Conservation (phyloP, 345 rosid genomes). For the Salix koriyanagi region DNA sequence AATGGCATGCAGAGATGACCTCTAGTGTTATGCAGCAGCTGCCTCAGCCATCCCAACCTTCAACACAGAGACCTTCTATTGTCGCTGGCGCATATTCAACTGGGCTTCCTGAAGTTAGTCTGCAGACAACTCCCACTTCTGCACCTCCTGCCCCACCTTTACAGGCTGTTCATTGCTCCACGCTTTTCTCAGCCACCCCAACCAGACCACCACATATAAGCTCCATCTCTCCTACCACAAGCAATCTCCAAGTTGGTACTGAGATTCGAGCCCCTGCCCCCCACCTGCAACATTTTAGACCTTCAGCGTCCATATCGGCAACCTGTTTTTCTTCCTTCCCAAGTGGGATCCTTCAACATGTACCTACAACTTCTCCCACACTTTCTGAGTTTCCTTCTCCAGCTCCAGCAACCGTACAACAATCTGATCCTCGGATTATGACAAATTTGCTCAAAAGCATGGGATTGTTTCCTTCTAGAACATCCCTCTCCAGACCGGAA, state of each 20-base stretch:
- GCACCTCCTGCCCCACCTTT: constrained; percentile 15
- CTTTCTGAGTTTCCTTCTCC: constrained; percentile 11
- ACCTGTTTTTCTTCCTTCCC: constrained; percentile 18
- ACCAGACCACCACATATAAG: constrained; percentile 34
- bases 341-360: constrained; percentile 11
- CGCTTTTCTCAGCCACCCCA: constrained; percentile 15
- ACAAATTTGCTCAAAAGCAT: constrained; percentile 4
- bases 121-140: not conserved
- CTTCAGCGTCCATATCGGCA: constrained; percentile 19
- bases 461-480: constrained; percentile 1
- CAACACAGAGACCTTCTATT: constrained; percentile 13
- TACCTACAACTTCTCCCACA: constrained; percentile 6
- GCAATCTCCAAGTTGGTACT: constrained; percentile 29
- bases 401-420: constrained; percentile 10
- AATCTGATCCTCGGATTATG: constrained; percentile 7
- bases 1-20: constrained; percentile 30
- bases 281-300: constrained; percentile 45
- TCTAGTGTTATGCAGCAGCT: constrained; percentile 35
- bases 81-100: constrained; percentile 16
- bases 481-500: constrained; percentile 19
- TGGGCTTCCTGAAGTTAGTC: constrained; percentile 7
- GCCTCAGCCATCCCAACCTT: constrained; percentile 28
- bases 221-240: constrained; percentile 24
- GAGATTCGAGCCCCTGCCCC: constrained; percentile 54
- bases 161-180: constrained; percentile 14